Percentiles rank a stretch among this genome's conserved stretches.
phyloP scores from a whole-genome alignment of 257 asterid genomes.

The Fraxinus excelsior region DNA sequence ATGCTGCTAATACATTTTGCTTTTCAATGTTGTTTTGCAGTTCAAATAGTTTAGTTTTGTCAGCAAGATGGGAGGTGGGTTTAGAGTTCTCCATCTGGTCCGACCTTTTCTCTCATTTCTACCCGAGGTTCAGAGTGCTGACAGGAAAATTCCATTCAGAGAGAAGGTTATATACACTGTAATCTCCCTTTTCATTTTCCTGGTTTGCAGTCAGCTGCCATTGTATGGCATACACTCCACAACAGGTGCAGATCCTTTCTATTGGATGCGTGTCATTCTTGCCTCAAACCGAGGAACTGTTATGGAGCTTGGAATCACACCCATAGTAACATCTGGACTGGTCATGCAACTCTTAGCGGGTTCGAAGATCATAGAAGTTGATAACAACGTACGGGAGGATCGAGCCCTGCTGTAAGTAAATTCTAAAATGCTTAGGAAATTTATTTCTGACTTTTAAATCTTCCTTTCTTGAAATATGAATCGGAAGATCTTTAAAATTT shows the following conservation, averaged over 20 bases:
- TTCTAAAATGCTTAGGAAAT: background rate
- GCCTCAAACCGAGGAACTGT: conserved; percentile 93
- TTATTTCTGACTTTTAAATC: background rate
- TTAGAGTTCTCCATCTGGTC: conserved; percentile 79
- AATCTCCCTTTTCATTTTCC: conserved; percentile 72
- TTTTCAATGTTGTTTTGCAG: conserved; percentile 36
- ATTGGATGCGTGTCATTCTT: conserved; percentile 93
- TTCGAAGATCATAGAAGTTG: conserved; percentile 80
- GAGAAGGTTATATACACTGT: conserved; percentile 87
- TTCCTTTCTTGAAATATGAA: background rate
- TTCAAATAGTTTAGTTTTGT: conserved; percentile 23
- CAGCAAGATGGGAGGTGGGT: conserved; percentile 78
- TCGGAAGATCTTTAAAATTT: background rate
- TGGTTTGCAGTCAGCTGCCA: conserved; percentile 88
- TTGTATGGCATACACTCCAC: conserved; percentile 89
- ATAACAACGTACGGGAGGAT: conserved; percentile 83
- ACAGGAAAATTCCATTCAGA: conserved; percentile 78
- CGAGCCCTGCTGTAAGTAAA: conserved; percentile 77
- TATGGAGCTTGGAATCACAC: conserved; percentile 90
- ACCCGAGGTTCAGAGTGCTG: conserved; percentile 86
- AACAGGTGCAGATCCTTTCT: conserved; percentile 88
- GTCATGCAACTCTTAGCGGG: conserved; percentile 88
- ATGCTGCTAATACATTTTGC: conserved; percentile 1
- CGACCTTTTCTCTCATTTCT: conserved; percentile 81
- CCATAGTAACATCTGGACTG: conserved; percentile 82